These are phyloP conservation scores for Fusarium drepaniforme DNA, from an alignment of 2,329 filamentous ascomycete genomes.

Conservation along the genomic window DNA sequence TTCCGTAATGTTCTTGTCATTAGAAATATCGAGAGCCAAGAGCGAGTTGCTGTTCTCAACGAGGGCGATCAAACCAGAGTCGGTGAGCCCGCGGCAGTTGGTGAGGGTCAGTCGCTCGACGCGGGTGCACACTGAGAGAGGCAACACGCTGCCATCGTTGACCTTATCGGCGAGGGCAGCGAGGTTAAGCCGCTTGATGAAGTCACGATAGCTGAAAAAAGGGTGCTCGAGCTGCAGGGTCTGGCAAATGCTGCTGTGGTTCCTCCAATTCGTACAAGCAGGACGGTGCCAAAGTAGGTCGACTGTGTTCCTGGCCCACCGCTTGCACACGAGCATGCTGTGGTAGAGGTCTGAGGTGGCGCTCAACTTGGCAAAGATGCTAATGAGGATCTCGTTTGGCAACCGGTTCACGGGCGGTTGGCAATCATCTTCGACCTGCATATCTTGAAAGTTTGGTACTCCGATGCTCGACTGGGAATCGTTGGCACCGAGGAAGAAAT, in stretches of 20 bases:
- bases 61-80: conserved; percentile 83
- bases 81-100: conserved; percentile 87
- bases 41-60: conserved; percentile 84
- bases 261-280: conserved; percentile 87
- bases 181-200: conserved; percentile 93
- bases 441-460: conserved; percentile 81
- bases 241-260: conserved; percentile 83
- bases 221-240: conserved; percentile 80
- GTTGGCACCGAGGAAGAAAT: conserved; percentile 90
- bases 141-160: conserved; percentile 89
- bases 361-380: conserved; percentile 87
- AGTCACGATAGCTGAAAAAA: conserved; percentile 89
- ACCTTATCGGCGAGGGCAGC: conserved; percentile 80
- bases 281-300: conserved; percentile 96
- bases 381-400: conserved; percentile 94
- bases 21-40: conserved; percentile 90
- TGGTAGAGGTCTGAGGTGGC: conserved; percentile 82
- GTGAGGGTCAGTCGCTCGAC: conserved; percentile 95
- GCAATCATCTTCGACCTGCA: conserved; percentile 76
- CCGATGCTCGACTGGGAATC: conserved; percentile 94
- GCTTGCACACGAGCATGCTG: conserved; percentile 94
- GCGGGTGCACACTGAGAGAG: conserved; percentile 86
- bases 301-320: conserved; percentile 93
- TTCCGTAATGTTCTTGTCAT: conserved; percentile 86
- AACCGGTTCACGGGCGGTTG: conserved; percentile 85